phyloP scores from a whole-genome alignment of 352 stramenopile species.

The Pythium aristosporum region DNA sequence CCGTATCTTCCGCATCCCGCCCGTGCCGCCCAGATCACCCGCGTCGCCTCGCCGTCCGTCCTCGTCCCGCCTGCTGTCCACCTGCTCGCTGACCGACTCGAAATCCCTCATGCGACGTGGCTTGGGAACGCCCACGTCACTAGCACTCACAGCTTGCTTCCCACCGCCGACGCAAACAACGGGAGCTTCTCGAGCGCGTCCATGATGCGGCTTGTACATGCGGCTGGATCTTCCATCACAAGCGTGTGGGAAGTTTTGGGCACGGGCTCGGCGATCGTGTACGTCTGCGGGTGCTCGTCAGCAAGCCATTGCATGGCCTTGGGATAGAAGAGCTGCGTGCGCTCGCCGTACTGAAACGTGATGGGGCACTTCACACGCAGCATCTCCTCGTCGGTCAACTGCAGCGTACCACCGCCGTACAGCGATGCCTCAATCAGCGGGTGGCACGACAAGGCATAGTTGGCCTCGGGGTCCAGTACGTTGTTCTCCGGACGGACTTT shows the following conservation, averaged over 20 bases:
- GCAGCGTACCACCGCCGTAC: constrained; percentile 29
- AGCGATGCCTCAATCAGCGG: constrained; percentile 41
- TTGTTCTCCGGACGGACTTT: constrained; percentile 26
- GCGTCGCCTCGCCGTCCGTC: too few relatives aligned
- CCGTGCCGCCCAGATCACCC: too few relatives aligned
- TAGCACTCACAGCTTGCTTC: neutral
- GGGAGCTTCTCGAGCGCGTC: constrained; percentile 8
- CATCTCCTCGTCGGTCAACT: constrained; percentile 33
- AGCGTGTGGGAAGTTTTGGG: constrained; percentile 38
- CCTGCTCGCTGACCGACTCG: too few relatives aligned
- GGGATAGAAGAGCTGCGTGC: constrained; percentile 45
- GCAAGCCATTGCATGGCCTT: constrained; percentile 19
- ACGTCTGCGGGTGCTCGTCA: constrained; percentile 36
- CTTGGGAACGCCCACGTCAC: too few relatives aligned
- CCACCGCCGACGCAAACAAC: neutral
- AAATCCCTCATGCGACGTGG: too few relatives aligned
- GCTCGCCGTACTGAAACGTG: constrained; percentile 39
- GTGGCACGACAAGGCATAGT: constrained; percentile 27
- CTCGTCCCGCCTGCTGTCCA: too few relatives aligned
- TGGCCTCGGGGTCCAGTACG: constrained; percentile 12
- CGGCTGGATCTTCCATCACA: constrained; percentile 46
- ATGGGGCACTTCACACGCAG: constrained; percentile 29
- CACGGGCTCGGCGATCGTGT: constrained; percentile 36
- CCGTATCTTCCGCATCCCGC: too few relatives aligned
- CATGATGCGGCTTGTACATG: constrained; percentile 36